Conservation (phyloP, 1,284 basidiomycete species). For the Calocybe gambosa region DNA sequence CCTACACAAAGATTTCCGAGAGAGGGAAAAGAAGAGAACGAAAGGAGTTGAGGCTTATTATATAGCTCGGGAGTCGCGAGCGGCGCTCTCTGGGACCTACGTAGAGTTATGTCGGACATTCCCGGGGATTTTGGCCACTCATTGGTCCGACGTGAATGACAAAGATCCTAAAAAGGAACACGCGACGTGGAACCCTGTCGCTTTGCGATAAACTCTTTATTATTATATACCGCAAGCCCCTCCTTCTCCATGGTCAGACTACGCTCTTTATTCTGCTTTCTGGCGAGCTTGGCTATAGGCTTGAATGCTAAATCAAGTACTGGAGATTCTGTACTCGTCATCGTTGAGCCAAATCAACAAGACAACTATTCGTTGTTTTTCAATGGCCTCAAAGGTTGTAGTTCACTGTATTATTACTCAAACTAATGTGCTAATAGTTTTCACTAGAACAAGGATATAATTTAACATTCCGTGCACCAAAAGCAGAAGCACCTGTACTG, state of each 20-base stretch:
- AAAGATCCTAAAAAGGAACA: conserved; percentile 16
- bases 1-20: conserved; percentile 7
- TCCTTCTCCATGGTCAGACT: conserved; percentile 24
- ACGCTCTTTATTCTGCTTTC: conserved; percentile 24
- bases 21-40: conserved; percentile 4
- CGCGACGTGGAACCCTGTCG: conserved; percentile 18
- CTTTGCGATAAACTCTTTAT: no score
- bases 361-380: conserved; percentile 81
- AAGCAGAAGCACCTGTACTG: conserved; percentile 60
- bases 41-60: background rate
- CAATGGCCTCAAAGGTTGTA: conserved; percentile 64
- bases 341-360: conserved; percentile 67
- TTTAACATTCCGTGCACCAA: conserved; percentile 78
- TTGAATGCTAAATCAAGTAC: conserved; percentile 69
- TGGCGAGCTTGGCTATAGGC: conserved; percentile 25
- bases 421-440: background rate
- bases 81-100: conserved; percentile 14
- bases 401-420: background rate
- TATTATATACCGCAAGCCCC: no score
- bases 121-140: conserved; percentile 3
- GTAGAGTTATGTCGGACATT: conserved; percentile 11
- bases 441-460: conserved; percentile 67
- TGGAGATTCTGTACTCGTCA: conserved; percentile 78
- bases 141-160: conserved; percentile 13
- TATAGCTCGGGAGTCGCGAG: conserved; percentile 10